Evolutionary conservation across 2,329 filamentous ascomycete genomes (phyloP), one percentile per base, ranked within the genome.

Genomic region (Talaromyces albobiverticillius): DNA sequence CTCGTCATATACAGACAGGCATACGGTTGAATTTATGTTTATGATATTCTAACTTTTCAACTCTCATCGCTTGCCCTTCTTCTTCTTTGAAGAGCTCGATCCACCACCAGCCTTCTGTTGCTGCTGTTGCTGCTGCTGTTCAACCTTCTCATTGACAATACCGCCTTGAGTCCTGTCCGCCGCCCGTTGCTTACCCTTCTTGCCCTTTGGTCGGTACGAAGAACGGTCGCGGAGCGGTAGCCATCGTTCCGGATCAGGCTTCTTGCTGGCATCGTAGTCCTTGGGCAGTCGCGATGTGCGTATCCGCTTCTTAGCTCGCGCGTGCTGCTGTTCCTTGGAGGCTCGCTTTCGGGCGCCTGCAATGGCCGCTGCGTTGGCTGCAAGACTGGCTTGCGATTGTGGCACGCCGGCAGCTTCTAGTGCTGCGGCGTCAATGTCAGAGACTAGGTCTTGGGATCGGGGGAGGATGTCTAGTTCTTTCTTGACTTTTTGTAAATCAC

Each of bases 201-300:
- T 91, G 5, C 91, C 91, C 76, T 94, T 96, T 7, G 92, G 91
- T 46, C 88, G 80, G 73, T 96, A 99, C 38, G 85, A 89, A 62
- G 89, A 94, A 54, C 94, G 82, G 69, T 99, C 94, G 50, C 88
- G 85, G 64, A 97, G 78, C 11, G 94, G 93, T 57, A 99, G 74
- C 94, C 94, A 99, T 59, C 94, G 82, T 73, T 99, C 94, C 0
- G 90, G 86, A 70, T 99, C 94, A 31, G 89, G 82, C 60, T 85
- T 86, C 78, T 91, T 95, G 62, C 81, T 83, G 50, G 89, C 82
- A 56, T 90, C 89, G 54, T 72, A 76, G 53, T 79, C 72, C 64
- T 78, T 78, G 8, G 76, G 76, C 18, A 78, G 62, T 43, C 74
- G 69, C 18, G 74, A 76, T 59, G 76, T 76, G 29, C 76, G 71